Percentiles rank a stretch among this genome's conserved stretches.
These are phyloP conservation scores for Volvariella surrecta DNA, from an alignment of 1,284 basidiomycete genomes.

Conservation along the genomic window DNA sequence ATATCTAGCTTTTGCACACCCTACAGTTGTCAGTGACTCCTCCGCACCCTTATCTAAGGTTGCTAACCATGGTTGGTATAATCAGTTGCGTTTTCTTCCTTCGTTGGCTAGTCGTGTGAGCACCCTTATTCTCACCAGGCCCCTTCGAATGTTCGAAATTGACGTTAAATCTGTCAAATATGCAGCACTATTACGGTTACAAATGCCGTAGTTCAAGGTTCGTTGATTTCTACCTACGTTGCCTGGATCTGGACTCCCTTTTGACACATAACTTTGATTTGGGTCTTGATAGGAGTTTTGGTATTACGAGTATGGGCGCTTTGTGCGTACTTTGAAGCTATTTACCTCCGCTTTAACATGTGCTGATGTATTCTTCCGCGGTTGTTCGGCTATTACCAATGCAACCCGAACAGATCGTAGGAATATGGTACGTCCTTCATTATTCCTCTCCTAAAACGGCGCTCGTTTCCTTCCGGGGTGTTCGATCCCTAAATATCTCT, in stretches of 20 bases:
- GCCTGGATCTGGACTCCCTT: no score
- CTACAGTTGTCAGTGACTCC: constrained; percentile 5
- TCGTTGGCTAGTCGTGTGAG: constrained; percentile 19
- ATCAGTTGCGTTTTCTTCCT: constrained; percentile 19
- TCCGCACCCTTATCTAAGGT: not conserved
- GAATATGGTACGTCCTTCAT: constrained; percentile 11
- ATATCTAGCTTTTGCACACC: not conserved
- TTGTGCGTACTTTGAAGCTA: constrained; percentile 8
- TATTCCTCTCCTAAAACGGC: no score
- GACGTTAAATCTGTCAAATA: no score
- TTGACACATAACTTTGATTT: no score
- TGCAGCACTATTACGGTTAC: constrained; percentile 11
- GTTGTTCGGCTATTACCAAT: no score
- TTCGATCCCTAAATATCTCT: no score
- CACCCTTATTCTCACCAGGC: constrained; percentile 1
- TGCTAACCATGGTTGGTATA: not conserved
- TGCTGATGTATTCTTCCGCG: no score
- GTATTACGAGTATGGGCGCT: constrained; percentile 18
- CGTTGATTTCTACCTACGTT: no score
- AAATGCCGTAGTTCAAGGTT: constrained; percentile 15
- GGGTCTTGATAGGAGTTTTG: constrained; percentile 14
- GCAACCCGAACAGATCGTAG: constrained; percentile 13
- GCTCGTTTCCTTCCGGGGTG: no score
- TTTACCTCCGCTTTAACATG: not conserved
- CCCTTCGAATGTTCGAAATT: no score